Evolutionary conservation across 2,329 filamentous ascomycete species (phyloP).

Genomic region (Cercospora berteroae): DNA sequence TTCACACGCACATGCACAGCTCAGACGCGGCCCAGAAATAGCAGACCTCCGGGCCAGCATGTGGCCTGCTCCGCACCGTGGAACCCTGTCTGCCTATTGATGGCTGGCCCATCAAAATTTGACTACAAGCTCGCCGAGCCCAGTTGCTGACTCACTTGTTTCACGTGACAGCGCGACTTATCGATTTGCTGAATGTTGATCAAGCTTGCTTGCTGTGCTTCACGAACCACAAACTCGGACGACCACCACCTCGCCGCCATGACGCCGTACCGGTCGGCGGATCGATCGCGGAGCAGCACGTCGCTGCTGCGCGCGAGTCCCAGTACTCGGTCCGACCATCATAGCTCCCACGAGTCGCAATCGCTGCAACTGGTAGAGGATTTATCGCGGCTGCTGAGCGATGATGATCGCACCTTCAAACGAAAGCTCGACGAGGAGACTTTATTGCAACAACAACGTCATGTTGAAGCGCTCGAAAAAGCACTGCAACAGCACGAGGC

Average conservation of each 20-base stretch:
- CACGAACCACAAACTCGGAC: not conserved
- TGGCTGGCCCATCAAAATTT: not conserved
- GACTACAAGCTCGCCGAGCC: not conserved
- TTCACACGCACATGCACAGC: not conserved
- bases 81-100: not conserved
- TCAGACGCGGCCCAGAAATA: not conserved
- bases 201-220: not conserved
- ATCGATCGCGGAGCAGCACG: conserved; percentile 19
- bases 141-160: not conserved
- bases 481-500: conserved; percentile 23
- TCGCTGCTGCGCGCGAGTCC: conserved; percentile 15
- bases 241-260: conserved; percentile 7
- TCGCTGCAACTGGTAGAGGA: conserved; percentile 20
- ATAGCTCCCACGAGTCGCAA: conserved; percentile 7
- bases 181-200: not conserved
- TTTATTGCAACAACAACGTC: conserved; percentile 20
- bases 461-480: conserved; percentile 24
- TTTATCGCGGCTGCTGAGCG: conserved; percentile 18
- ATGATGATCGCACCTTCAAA: conserved; percentile 22
- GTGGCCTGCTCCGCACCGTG: not conserved
- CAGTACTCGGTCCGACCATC: conserved; percentile 1
- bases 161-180: not conserved
- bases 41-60: not conserved
- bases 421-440: conserved; percentile 22
- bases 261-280: conserved; percentile 18